These are phyloP conservation scores for Macrophomina tecta DNA, from an alignment of 2,329 filamentous ascomycete genomes.

Conservation along the genomic window DNA sequence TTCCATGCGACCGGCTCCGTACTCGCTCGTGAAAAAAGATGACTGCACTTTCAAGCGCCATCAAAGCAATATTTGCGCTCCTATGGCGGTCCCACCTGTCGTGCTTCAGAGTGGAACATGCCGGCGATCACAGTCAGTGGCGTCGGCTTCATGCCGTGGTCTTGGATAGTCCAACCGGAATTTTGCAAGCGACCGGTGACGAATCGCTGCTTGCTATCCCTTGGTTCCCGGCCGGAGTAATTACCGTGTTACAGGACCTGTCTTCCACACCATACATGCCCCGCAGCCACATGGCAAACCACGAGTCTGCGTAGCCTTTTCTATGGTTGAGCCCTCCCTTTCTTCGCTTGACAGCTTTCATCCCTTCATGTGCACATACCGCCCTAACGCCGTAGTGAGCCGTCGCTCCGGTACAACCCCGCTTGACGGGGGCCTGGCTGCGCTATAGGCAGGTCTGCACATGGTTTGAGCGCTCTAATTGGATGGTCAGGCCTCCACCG, in stretches of 20 bases:
- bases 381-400: neutral
- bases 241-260: constrained; percentile 9
- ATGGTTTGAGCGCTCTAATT: neutral
- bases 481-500: neutral
- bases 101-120: constrained; percentile 23
- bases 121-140: neutral
- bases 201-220: constrained; percentile 3
- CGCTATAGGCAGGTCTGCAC: neutral
- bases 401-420: neutral
- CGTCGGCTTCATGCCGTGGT: constrained; percentile 3
- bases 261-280: constrained; percentile 3
- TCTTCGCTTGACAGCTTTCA: constrained; percentile 4
- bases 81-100: constrained; percentile 7
- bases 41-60: neutral
- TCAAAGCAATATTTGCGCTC: neutral
- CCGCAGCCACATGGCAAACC: constrained; percentile 13
- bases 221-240: constrained; percentile 15
- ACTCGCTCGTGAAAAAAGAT: constrained; percentile 1
- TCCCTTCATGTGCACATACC: neutral
- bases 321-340: neutral
- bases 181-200: constrained; percentile 1
- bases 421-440: neutral
- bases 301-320: constrained; percentile 1
- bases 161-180: neutral
- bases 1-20: neutral